These are phyloP conservation scores for Solanum raphanifolium DNA, from an alignment of 257 asterid species.

Conservation along the genomic window DNA sequence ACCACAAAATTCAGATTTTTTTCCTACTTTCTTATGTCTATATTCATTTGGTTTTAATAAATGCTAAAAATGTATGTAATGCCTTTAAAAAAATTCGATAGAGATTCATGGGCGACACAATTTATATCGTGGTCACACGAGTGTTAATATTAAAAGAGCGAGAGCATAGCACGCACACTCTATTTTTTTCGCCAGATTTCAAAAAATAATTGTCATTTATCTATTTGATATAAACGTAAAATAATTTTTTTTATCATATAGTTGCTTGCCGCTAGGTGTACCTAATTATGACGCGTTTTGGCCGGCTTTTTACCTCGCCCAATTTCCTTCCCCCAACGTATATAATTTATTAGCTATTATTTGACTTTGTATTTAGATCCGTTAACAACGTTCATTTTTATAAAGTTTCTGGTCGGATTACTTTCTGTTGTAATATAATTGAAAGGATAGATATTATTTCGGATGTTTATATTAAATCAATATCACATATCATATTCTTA, in stretches of 20 bases:
- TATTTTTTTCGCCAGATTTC: background rate
- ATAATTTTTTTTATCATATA: background rate
- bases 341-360: background rate
- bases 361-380: background rate
- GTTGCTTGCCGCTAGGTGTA: background rate
- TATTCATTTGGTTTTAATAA: background rate
- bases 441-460: background rate
- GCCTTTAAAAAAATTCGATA: background rate
- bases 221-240: background rate
- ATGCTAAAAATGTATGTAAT: background rate
- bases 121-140: background rate
- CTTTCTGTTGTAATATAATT: background rate
- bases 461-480: background rate
- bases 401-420: background rate
- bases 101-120: background rate
- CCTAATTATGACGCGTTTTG: background rate
- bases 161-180: background rate
- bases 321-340: background rate
- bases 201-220: background rate
- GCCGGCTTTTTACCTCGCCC: background rate
- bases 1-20: too few relatives aligned
- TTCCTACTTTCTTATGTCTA: background rate
- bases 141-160: background rate
- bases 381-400: background rate
- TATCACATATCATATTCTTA: fast-evolving